phyloP scores from a whole-genome alignment of 805 yeast species.

The Suhomyces sp. region DNA sequence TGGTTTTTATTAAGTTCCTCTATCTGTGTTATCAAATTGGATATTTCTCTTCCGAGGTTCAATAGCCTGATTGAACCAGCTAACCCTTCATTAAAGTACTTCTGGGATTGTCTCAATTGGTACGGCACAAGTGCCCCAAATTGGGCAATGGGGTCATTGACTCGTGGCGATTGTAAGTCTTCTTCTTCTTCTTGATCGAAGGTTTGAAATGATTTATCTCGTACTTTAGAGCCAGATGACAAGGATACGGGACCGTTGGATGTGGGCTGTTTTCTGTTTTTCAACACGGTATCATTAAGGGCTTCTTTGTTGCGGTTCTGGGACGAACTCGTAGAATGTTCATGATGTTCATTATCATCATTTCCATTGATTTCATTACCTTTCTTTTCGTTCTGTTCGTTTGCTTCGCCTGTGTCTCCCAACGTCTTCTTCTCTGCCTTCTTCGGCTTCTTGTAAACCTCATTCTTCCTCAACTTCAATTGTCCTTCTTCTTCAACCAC shows the following conservation, averaged over 20 bases:
- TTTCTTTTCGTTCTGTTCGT: constrained; percentile 5
- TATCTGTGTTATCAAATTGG: constrained; percentile 16
- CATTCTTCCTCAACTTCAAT: constrained; percentile 1
- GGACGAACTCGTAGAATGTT: too few species aligned
- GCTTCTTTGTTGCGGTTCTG: constrained; percentile 1
- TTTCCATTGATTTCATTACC: constrained; percentile 3
- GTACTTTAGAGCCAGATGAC: too few species aligned
- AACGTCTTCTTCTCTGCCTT: constrained; percentile 1
- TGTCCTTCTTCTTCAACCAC: constrained; percentile 11
- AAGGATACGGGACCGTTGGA: too few species aligned
- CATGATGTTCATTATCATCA: too few species aligned
- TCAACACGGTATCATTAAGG: constrained; percentile 1
- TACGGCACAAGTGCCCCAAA: constrained; percentile 25
- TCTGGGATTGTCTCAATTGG: constrained; percentile 20
- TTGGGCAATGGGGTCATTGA: constrained; percentile 20
- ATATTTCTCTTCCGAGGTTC: constrained; percentile 22
- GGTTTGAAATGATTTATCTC: too few species aligned
- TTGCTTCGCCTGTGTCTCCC: too few species aligned
- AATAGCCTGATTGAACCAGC: constrained; percentile 19
- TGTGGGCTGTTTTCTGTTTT: background rate
- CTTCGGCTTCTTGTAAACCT: constrained; percentile 5
- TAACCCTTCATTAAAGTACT: constrained; percentile 15
- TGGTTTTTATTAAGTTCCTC: constrained; percentile 8
- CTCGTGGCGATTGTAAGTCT: constrained; percentile 5
- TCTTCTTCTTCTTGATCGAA: constrained; percentile 3